phyloP scores from a whole-genome alignment of 2,329 filamentous ascomycete genomes.

The Ascochyta lentis region DNA sequence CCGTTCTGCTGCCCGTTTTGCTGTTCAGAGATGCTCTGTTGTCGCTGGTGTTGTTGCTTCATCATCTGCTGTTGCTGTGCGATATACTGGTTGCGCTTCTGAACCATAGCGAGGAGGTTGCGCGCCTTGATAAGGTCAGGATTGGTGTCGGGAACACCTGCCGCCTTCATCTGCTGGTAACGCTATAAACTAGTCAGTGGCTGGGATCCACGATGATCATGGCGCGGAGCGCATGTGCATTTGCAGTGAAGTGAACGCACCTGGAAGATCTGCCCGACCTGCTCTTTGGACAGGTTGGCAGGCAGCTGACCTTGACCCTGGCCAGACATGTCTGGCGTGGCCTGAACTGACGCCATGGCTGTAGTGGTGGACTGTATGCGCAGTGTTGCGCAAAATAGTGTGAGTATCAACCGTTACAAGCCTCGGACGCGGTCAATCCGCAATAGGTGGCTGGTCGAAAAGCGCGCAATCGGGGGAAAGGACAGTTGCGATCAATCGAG shows the following conservation, averaged over 20 bases:
- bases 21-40: conserved; percentile 60
- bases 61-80: conserved; percentile 48
- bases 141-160: conserved; percentile 80
- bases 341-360: conserved; percentile 81
- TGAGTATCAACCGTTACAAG: conserved; percentile 16
- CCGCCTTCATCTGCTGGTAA: conserved; percentile 86
- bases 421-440: conserved; percentile 27
- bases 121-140: conserved; percentile 87
- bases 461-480: conserved; percentile 33
- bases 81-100: conserved; percentile 63
- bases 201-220: not conserved
- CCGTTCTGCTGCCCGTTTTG: conserved; percentile 60
- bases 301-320: conserved; percentile 63
- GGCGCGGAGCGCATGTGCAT: conserved; percentile 9
- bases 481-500: conserved; percentile 31
- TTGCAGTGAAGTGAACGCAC: conserved; percentile 55
- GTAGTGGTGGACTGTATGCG: conserved; percentile 19
- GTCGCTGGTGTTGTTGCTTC: conserved; percentile 61
- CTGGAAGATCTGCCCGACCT: conserved; percentile 75
- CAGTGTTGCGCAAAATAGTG: conserved; percentile 24
- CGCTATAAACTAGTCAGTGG: conserved; percentile 66
- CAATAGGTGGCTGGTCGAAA: conserved; percentile 19
- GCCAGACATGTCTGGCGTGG: conserved; percentile 71
- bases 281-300: conserved; percentile 74
- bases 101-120: conserved; percentile 75